These are phyloP conservation scores for Polytrichum commune DNA, from an alignment of 225 moss, liverwort and hornwort genomes.

Conservation along the genomic window DNA sequence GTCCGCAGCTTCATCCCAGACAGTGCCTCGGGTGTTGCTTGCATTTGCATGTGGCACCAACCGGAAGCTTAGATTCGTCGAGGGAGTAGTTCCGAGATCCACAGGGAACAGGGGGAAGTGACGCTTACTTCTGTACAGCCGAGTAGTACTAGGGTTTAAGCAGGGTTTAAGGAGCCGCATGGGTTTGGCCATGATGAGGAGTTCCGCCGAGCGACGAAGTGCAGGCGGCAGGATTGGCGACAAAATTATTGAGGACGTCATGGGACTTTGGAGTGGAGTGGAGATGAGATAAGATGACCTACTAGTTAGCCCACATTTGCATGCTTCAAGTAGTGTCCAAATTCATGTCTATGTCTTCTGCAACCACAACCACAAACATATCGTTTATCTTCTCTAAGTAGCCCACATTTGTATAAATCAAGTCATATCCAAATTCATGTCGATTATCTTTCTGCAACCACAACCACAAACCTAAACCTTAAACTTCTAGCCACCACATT, in stretches of 20 bases:
- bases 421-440: too few relatives aligned
- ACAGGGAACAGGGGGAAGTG: constrained; percentile 15
- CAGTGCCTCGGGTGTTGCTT: constrained; percentile 32
- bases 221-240: constrained; percentile 11
- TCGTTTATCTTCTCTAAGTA: too few relatives aligned
- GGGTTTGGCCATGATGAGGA: constrained; percentile 32
- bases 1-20: constrained; percentile 61
- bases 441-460: too few relatives aligned
- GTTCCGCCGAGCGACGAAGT: constrained; percentile 13
- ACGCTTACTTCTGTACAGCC: constrained; percentile 8
- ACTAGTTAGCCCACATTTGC: too few relatives aligned
- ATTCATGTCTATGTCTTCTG: too few relatives aligned
- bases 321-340: too few relatives aligned
- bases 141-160: constrained; percentile 25
- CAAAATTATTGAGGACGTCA: constrained; percentile 15
- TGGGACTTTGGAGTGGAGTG: constrained; percentile 1
- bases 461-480: too few relatives aligned
- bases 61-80: constrained; percentile 5
- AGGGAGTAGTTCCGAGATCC: constrained; percentile 5
- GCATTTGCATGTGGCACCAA: constrained; percentile 41
- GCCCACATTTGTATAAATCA: too few relatives aligned
- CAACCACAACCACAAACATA: too few relatives aligned
- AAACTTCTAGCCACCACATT: too few relatives aligned
- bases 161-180: constrained; percentile 37
- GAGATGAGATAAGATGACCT: background rate